Conservation (phyloP, 768 basidiomycete species). For the Boletus tylopilopsis region DNA sequence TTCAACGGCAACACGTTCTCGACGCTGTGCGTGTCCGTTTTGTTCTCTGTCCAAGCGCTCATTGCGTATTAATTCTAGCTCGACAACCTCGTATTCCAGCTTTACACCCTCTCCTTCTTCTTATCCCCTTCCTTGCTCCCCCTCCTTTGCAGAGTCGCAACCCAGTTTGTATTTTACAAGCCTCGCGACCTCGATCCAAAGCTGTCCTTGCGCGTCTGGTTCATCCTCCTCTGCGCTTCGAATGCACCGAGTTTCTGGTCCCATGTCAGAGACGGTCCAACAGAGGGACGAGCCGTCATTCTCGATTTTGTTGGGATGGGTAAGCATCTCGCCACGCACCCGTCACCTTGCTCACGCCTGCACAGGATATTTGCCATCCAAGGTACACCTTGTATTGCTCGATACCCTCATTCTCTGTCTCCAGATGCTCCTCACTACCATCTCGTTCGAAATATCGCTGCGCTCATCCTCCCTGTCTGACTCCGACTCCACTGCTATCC, state of each 20-base stretch:
- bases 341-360: constrained; percentile 7
- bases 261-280: constrained; percentile 50
- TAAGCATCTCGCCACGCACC: constrained; percentile 32
- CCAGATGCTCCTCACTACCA: constrained; percentile 61
- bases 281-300: constrained; percentile 59
- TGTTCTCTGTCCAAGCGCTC: constrained; percentile 4
- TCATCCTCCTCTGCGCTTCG: constrained; percentile 51
- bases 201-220: constrained; percentile 67
- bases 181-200: constrained; percentile 64
- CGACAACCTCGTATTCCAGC: constrained; percentile 66
- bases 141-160: constrained; percentile 41
- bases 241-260: constrained; percentile 60
- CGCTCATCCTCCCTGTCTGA: constrained; percentile 38
- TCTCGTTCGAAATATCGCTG: constrained; percentile 60
- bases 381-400: constrained; percentile 57
- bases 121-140: constrained; percentile 59
- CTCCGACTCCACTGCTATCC: constrained; percentile 37
- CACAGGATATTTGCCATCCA: constrained; percentile 60
- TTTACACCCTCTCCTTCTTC: constrained; percentile 75
- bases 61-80: constrained; percentile 39
- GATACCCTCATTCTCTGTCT: constrained; percentile 66
- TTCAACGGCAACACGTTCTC: constrained; percentile 68
- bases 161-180: constrained; percentile 63
- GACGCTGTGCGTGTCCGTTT: constrained; percentile 47
- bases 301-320: constrained; percentile 80